Conservation (phyloP, 495 filamentous ascomycete species). For the Xylona heveae region DNA sequence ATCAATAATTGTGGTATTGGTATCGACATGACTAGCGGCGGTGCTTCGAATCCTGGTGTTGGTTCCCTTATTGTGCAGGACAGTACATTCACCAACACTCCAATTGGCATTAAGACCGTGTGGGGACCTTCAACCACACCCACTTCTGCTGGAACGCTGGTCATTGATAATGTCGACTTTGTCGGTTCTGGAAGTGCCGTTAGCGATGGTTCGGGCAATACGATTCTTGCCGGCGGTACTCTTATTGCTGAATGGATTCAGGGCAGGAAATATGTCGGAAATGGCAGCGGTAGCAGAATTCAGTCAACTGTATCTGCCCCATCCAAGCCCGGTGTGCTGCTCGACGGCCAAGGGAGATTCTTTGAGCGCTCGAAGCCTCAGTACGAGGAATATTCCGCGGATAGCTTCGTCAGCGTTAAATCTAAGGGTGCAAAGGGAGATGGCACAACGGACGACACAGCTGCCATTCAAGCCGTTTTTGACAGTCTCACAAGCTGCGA, state of each 20-base stretch:
- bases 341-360: constrained; percentile 30
- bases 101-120: constrained; percentile 50
- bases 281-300: constrained; percentile 14
- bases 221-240: constrained; percentile 48
- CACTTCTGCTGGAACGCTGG: constrained; percentile 49
- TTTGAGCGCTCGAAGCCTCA: constrained; percentile 54
- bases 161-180: constrained; percentile 79
- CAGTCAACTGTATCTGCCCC: constrained; percentile 28
- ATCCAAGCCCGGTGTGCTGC: constrained; percentile 34
- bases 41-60: constrained; percentile 24
- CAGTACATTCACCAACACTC: constrained; percentile 51
- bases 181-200: constrained; percentile 34
- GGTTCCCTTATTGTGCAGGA: constrained; percentile 70
- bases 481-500: constrained; percentile 36
- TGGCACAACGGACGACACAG: constrained; percentile 45
- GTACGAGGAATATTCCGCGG: constrained; percentile 36
- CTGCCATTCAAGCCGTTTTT: constrained; percentile 48
- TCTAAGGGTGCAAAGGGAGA: constrained; percentile 61
- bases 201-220: constrained; percentile 24
- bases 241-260: constrained; percentile 49
- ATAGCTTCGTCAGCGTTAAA: constrained; percentile 55
- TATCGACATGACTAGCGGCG: constrained; percentile 57
- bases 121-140: constrained; percentile 36
- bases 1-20: constrained; percentile 68
- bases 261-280: constrained; percentile 40